Evolutionary conservation across 129 eudicot species (phyloP).

Genomic region (Centrapalus pauciflorus): DNA sequence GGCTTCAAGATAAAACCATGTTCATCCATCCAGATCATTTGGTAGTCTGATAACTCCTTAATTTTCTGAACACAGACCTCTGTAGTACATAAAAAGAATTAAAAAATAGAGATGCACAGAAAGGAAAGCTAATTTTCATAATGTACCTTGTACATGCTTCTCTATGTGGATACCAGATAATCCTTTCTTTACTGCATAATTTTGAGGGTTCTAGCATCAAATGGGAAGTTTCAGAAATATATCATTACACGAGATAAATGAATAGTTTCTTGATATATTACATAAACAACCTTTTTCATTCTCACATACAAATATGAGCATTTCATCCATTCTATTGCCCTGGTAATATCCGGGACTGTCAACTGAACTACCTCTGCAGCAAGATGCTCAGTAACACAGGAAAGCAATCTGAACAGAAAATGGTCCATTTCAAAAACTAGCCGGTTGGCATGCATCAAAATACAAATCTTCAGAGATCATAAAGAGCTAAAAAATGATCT

Average conservation of each 20-base stretch:
- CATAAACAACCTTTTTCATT: constrained; percentile 68
- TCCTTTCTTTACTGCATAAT: constrained; percentile 65
- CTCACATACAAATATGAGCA: constrained; percentile 93
- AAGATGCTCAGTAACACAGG: constrained; percentile 95
- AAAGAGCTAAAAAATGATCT: constrained; percentile 13
- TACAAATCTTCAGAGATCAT: not conserved
- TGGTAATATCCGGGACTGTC: constrained; percentile 81
- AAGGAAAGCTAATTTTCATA: not conserved
- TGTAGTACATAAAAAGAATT: constrained; percentile 24
- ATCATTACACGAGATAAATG: not conserved
- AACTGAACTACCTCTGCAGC: constrained; percentile 96
- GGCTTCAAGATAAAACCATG: constrained; percentile 93
- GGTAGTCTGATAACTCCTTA: constrained; percentile 78
- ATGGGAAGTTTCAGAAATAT: constrained; percentile 34
- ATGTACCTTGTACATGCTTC: constrained; percentile 80
- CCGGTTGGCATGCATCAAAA: not conserved
- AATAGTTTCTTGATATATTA: constrained; percentile 22
- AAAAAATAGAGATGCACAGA: constrained; percentile 13
- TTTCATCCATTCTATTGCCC: constrained; percentile 97
- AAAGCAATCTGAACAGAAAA: constrained; percentile 61
- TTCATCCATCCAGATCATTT: constrained; percentile 96
- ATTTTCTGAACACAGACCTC: constrained; percentile 90
- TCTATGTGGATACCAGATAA: constrained; percentile 50
- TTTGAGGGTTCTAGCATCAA: constrained; percentile 73
- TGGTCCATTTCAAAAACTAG: constrained; percentile 22